Evolutionary conservation across 2,329 filamentous ascomycete species (phyloP), one percentile per base, ranked within the genome.

Genomic region (Neonectria sp.): DNA sequence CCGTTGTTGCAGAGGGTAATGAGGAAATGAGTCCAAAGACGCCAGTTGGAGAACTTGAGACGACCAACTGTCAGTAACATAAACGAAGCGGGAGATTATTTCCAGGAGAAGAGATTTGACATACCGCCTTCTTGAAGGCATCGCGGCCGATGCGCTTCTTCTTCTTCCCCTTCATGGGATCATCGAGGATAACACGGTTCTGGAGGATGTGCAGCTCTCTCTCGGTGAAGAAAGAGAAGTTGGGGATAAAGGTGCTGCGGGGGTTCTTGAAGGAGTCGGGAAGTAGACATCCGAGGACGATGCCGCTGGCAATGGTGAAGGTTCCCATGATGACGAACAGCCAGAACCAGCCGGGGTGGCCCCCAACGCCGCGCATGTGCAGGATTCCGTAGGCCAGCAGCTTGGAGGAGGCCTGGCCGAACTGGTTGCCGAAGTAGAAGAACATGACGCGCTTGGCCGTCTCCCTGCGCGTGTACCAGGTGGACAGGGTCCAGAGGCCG

Each of bases 351-450:
- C 87, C 87, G 0, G 83, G 73, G 60, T 84, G 78, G 7, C 83
- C 84, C 2, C 78, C 81, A 1, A 83, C 80, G 1, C 85, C 86
- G 7, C 81, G 76, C 79, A 89, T 83, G 61, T 85, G 84, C 27
- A 89, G 79, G 40, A 86, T 84, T 3, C 81, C 83, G 43, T 81
- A 85, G 1, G 83, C 84, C 3, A 86, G 71, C 3, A 86, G 79
- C 63, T 78, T 77, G 0, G 75, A 77, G 0, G 74, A 78, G 2
- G 78, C 79, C 24, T 80, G 77, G 6, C 85, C 86, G 17, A 87
- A 80, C 73, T 87, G 83, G 71, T 88, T 87, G 12, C 87, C 87
- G 63, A 89, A 86, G 78, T 86, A 89, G 76, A 89, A 89, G 37
- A 88, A 73, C 73, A 85, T 85, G 55, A 87, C 82, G 9, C 86